A percentile compares a stretch with the other conserved stretches of the same genome.
These are phyloP conservation scores for Pythium insidiosum DNA, from an alignment of 352 stramenopile species.

Conservation along the genomic window DNA sequence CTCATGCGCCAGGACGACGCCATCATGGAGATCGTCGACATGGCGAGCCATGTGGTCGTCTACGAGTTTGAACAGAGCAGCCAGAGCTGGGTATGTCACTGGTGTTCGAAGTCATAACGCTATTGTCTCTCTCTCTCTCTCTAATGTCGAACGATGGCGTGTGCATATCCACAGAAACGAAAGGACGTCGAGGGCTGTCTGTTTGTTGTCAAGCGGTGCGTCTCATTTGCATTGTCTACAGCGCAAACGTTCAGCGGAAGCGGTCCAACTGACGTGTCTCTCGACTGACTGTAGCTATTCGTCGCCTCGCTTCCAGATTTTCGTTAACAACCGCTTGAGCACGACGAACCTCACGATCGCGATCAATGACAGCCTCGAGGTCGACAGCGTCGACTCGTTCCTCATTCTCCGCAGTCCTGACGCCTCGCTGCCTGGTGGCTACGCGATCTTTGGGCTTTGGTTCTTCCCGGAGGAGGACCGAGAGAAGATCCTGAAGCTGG, in stretches of 20 bases:
- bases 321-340: slow-evolving; percentile 86
- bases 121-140: too few relatives aligned
- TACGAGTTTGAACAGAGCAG: slow-evolving; percentile 83
- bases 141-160: too few relatives aligned
- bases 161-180: slow-evolving; percentile 42
- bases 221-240: background rate
- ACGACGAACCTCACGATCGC: slow-evolving; percentile 82
- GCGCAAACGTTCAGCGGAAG: too few relatives aligned
- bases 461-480: slow-evolving; percentile 85
- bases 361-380: slow-evolving; percentile 58
- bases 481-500: slow-evolving; percentile 64
- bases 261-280: background rate
- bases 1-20: slow-evolving; percentile 75
- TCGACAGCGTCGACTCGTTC: slow-evolving; percentile 82
- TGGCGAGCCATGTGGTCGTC: slow-evolving; percentile 78
- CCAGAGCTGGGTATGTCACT: slow-evolving; percentile 68
- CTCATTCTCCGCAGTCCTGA: slow-evolving; percentile 71
- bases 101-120: too few relatives aligned
- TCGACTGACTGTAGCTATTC: too few relatives aligned
- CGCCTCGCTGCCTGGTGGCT: slow-evolving; percentile 21
- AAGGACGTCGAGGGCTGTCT: slow-evolving; percentile 82
- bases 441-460: slow-evolving; percentile 82
- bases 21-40: slow-evolving; percentile 82
- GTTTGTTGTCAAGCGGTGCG: slow-evolving; percentile 78
- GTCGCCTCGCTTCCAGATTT: slow-evolving; percentile 76